Evolutionary conservation across 805 yeast species (phyloP), one percentile per base, ranked within the genome.

Genomic region (Spathaspora gorwiae): DNA sequence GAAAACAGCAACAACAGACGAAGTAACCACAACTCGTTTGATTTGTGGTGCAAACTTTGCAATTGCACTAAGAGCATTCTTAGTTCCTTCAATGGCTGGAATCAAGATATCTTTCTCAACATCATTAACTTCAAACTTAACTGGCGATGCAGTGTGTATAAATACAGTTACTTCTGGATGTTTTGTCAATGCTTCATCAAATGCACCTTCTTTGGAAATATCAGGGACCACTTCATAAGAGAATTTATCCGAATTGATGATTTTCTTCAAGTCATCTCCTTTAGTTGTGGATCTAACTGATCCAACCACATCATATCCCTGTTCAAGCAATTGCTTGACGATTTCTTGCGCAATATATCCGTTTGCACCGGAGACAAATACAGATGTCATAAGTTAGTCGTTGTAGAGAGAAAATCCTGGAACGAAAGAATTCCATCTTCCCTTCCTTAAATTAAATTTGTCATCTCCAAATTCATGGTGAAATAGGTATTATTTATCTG

Each of bases 81-180:
- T 61, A 24, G 82, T 78, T 30, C 83, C 83, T 13, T 66, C 54
- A 3, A 76, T 60, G 1, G 84, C 83, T 5, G 85, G 85, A 14
- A 59, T 65, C 45, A 79, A 55, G 42, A 79, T 61, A 12, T 75
- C 80, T 39, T 70, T 68, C 42, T 72, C 80, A 32, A 48, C 45
- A 55, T 60, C 51, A 15, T 40, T 44, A 34, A 47, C 48, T 14
- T 44, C 45, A 46, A 54, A 54, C 26, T 42, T 42, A 46, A 57
- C 49, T 6, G 65, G 64, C 6, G 65, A 57, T 5, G 66, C 65
- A 19, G 58, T 49, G 50, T 61, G 66, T 36, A 59, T 40, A 46
- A 60, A 56, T 2, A 54, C 54, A 0, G 54, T 45, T 12, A 54
- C 53, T 14, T 61, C 62, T 0, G 63, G 59, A 45, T 59, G 61